Evolutionary conservation across 352 stramenopile species (phyloP).

Genomic region (Albugo laibachii): DNA sequence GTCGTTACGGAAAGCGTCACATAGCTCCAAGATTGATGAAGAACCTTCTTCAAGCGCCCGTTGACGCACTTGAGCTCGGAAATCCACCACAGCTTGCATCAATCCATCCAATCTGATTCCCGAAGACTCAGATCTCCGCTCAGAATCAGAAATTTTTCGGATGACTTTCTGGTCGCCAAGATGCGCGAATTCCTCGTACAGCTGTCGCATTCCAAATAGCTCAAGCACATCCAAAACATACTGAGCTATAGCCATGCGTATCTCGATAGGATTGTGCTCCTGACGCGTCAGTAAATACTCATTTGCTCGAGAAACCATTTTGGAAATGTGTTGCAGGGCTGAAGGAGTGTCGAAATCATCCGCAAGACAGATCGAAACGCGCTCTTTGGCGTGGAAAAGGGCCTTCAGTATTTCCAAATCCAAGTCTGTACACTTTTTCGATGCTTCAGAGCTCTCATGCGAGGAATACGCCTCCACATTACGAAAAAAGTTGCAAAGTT

Average conservation of each 20-base stretch:
- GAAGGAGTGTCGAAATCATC: slow-evolving; percentile 82
- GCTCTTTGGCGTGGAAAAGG: slow-evolving; percentile 26
- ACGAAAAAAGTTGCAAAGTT: slow-evolving; percentile 42
- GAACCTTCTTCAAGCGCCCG: slow-evolving; percentile 28
- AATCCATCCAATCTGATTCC: slow-evolving; percentile 12
- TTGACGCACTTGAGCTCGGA: slow-evolving; percentile 37
- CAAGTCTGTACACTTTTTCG: slow-evolving; percentile 23
- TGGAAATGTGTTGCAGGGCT: slow-evolving; percentile 37
- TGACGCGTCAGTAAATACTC: slow-evolving; percentile 26
- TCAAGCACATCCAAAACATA: slow-evolving; percentile 54
- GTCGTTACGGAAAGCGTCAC: slow-evolving; percentile 35
- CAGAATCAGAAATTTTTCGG: neutral
- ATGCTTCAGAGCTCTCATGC: slow-evolving; percentile 3
- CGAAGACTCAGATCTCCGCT: neutral
- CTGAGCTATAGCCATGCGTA: slow-evolving; percentile 23
- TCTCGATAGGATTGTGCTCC: slow-evolving; percentile 22
- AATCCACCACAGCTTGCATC: slow-evolving; percentile 27
- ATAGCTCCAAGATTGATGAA: slow-evolving; percentile 27
- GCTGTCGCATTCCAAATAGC: slow-evolving; percentile 37
- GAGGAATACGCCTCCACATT: slow-evolving; percentile 22
- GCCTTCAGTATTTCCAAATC: slow-evolving; percentile 35
- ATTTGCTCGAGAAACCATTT: slow-evolving; percentile 48
- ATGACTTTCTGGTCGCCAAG: slow-evolving; percentile 1
- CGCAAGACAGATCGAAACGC: slow-evolving; percentile 36
- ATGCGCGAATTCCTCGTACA: slow-evolving; percentile 33